A percentile compares a stretch with the other conserved stretches of the same genome.
Evolutionary conservation across 2,329 filamentous ascomycete species (phyloP).

Genomic region (Cladosporium phlei): DNA sequence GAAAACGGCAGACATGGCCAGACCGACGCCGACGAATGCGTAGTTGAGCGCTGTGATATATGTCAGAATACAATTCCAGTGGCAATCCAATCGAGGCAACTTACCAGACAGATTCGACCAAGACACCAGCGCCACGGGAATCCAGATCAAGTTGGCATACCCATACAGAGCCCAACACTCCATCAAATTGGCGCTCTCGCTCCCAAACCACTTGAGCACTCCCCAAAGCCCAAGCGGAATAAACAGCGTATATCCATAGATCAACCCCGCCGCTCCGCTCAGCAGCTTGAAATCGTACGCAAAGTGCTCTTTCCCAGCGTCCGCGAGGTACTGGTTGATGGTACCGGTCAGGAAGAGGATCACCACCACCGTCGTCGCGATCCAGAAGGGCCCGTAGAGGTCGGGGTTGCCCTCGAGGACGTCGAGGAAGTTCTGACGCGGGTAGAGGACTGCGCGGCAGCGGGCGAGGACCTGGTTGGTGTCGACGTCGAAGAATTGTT

Average conservation of each 20-base stretch:
- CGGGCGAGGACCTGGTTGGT: conserved; percentile 82
- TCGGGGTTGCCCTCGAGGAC: conserved; percentile 96
- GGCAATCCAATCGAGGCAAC: conserved; percentile 12
- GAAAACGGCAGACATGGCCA: conserved; percentile 77
- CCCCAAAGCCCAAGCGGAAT: conserved; percentile 83
- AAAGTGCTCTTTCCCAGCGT: conserved; percentile 64
- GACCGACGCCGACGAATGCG: conserved; percentile 83
- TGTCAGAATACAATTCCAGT: conserved; percentile 14
- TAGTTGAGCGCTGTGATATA: conserved; percentile 68
- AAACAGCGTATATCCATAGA: conserved; percentile 87
- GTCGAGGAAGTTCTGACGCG: conserved; percentile 90
- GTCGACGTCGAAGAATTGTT: conserved; percentile 98
- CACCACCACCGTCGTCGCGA: conserved; percentile 92
- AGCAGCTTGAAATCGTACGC: conserved; percentile 87
- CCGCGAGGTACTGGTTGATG: conserved; percentile 82
- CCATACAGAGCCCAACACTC: conserved; percentile 96
- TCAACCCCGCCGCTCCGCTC: conserved; percentile 81
- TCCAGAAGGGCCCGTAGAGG: conserved; percentile 96
- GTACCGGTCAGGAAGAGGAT: conserved; percentile 94
- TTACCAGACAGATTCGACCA: conserved; percentile 73
- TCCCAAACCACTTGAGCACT: conserved; percentile 89
- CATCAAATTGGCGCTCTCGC: conserved; percentile 84
- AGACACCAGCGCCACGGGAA: conserved; percentile 84
- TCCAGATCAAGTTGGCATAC: conserved; percentile 96
- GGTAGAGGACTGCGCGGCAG: conserved; percentile 84